A percentile compares a stretch with the other conserved stretches of the same genome.
Conservation (phyloP, 139 green algal genomes). For the Volvox reticuliferus region DNA sequence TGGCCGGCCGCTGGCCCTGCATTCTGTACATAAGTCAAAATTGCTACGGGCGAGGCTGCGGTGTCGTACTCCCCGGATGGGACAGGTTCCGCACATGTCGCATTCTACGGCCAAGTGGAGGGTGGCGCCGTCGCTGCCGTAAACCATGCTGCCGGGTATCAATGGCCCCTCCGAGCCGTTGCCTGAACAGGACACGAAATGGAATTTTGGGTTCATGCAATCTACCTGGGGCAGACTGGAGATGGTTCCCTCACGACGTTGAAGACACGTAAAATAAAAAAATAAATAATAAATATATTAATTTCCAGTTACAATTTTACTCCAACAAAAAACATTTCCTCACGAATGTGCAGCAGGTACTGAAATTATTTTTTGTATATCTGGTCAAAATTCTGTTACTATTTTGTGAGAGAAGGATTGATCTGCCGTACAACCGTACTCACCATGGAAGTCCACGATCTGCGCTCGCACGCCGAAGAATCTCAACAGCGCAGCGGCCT, state of each 20-base stretch:
- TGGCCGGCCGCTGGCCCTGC: neutral
- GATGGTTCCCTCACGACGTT: too few species aligned
- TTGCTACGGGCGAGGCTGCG: slow-evolving; percentile 45
- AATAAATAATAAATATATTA: neutral
- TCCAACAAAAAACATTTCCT: neutral
- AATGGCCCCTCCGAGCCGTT: too few species aligned
- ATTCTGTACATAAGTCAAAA: slow-evolving; percentile 63
- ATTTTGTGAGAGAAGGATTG: too few species aligned
- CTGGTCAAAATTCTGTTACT: too few species aligned
- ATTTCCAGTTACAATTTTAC: neutral
- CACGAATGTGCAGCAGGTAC: too few species aligned
- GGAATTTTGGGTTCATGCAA: too few species aligned
- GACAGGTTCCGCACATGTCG: slow-evolving; percentile 54
- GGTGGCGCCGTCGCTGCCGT: slow-evolving; percentile 36
- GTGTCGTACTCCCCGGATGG: slow-evolving; percentile 57
- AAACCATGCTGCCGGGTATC: neutral
- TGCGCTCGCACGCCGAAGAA: slow-evolving; percentile 77
- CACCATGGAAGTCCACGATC: slow-evolving; percentile 84
- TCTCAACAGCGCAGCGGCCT: slow-evolving; percentile 82
- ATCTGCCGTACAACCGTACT: neutral
- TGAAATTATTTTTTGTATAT: too few species aligned
- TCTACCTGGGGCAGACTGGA: too few species aligned
- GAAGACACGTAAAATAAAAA: too few species aligned
- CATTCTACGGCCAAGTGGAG: slow-evolving; percentile 58
- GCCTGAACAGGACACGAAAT: too few species aligned